Evolutionary conservation across 129 eudicot genomes (phyloP).

Genomic region (Smallanthus sonchifolius): DNA sequence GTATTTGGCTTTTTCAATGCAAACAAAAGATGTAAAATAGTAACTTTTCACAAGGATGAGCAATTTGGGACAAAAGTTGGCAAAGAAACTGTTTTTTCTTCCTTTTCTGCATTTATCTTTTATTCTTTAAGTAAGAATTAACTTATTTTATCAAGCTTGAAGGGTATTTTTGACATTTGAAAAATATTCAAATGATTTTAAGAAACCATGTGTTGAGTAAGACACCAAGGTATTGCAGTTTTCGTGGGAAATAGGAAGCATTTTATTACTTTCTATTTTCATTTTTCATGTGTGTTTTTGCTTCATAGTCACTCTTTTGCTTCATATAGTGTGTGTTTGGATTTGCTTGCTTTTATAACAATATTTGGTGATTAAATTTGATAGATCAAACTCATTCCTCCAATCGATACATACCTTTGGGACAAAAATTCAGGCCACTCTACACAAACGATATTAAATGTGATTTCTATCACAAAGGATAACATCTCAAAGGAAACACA

Average conservation of each 20-base stretch:
- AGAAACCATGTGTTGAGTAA: conserved; percentile 1
- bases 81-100: neutral
- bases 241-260: neutral
- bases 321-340: neutral
- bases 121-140: neutral
- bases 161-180: neutral
- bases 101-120: neutral
- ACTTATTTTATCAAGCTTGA: neutral
- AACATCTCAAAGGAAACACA: conserved; percentile 24
- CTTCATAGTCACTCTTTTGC: conserved; percentile 14
- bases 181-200: neutral
- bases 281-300: conserved; percentile 6
- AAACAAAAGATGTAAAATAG: neutral
- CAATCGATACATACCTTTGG: conserved; percentile 18
- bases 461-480: conserved; percentile 14
- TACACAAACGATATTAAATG: conserved; percentile 26
- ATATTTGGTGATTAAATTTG: neutral
- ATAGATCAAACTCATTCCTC: conserved; percentile 48
- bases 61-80: neutral
- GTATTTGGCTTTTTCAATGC: neutral
- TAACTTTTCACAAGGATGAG: neutral
- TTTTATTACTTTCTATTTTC: neutral
- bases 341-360: conserved; percentile 6
- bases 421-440: conserved; percentile 31
- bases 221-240: neutral